A percentile compares a stretch with the other conserved stretches of the same genome.
Conservation (phyloP, 179 eudicot genomes). For the Beta corolliflora region DNA sequence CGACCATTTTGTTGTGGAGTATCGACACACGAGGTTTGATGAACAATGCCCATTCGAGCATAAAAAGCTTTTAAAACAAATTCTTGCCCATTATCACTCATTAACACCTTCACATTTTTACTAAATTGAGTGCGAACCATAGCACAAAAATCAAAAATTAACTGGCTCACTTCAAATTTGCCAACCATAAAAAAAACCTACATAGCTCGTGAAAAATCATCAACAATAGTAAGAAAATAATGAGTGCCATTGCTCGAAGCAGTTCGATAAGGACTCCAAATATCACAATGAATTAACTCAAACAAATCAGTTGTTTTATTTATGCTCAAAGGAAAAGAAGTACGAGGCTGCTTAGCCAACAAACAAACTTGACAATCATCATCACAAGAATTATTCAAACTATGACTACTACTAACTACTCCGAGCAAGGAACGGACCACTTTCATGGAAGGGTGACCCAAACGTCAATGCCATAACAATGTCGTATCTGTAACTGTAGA, state of each 20-base stretch:
- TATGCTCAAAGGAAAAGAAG: neutral
- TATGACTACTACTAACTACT: neutral
- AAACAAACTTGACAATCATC: neutral
- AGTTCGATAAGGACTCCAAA: neutral
- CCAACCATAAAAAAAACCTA: neutral
- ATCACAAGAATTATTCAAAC: neutral
- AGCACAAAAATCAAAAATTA: neutral
- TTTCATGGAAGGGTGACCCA: neutral
- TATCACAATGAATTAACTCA: too few species aligned
- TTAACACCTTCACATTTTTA: neutral
- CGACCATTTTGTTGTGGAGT: too few species aligned
- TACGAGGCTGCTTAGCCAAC: neutral
- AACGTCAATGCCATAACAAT: neutral
- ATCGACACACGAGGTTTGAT: too few species aligned
- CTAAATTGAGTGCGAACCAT: neutral
- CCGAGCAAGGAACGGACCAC: neutral
- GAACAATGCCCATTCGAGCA: too few species aligned
- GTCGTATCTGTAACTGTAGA: neutral
- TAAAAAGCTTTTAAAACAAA: too few species aligned
- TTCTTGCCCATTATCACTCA: constrained; percentile 5
- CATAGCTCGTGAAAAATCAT: neutral
- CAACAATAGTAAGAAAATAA: neutral
- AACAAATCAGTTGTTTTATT: neutral
- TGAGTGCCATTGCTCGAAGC: neutral
- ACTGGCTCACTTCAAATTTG: neutral